phyloP scores from a whole-genome alignment of 345 rosid species.

The Euphorbia lathyris region DNA sequence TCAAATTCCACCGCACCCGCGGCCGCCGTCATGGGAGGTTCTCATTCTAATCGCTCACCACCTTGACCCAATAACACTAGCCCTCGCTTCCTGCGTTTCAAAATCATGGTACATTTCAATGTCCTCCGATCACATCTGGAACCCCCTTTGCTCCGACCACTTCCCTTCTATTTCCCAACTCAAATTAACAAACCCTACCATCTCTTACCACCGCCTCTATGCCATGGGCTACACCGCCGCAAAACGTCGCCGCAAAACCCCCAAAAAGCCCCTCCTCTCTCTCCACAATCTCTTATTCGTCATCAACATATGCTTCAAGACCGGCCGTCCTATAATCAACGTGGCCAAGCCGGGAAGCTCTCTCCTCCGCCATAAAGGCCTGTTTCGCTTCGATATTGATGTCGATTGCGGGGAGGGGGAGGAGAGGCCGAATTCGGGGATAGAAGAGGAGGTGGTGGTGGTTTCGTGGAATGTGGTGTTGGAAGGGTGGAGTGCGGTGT shows the following conservation, averaged over 20 bases:
- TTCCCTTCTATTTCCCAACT: conserved; percentile 42
- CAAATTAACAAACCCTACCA: conserved; percentile 19
- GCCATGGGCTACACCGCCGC: conserved; percentile 29
- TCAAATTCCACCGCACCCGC: no score
- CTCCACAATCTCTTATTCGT: conserved; percentile 34
- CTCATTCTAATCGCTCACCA: conserved; percentile 30
- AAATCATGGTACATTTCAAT: conserved; percentile 36
- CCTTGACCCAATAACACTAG: conserved; percentile 47
- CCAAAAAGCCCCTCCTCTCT: conserved; percentile 32
- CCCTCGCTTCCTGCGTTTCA: conserved; percentile 46
- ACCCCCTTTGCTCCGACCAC: conserved; percentile 26
- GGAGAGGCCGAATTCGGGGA: no score
- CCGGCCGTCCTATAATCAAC: neutral
- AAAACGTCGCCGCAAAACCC: conserved; percentile 27
- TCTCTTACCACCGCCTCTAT: conserved; percentile 38
- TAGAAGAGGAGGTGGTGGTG: conserved; percentile 17
- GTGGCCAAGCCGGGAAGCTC: conserved; percentile 16
- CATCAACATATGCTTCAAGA: conserved; percentile 15
- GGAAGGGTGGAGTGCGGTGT: conserved; percentile 37
- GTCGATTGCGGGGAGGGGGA: neutral
- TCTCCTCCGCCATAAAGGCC: neutral
- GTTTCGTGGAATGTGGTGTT: conserved; percentile 44
- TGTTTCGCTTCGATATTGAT: conserved; percentile 35
- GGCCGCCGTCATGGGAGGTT: conserved; percentile 38
- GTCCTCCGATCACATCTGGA: conserved; percentile 47